Percentiles rank a stretch among this genome's conserved stretches.
phyloP scores from a whole-genome alignment of 116 monocot species.

The Iris pallida region DNA sequence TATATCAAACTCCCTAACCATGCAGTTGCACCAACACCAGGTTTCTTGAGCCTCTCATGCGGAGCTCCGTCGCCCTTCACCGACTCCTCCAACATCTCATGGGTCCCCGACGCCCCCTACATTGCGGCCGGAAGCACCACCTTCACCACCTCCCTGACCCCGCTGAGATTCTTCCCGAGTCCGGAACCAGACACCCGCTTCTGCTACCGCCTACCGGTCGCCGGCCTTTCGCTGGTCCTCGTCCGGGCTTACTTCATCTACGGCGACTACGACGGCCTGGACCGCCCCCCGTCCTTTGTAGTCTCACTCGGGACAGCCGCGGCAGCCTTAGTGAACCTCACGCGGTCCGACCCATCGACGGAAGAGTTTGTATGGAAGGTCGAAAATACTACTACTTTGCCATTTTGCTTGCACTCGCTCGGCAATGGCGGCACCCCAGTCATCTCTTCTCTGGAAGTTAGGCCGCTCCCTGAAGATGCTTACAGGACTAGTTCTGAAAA shows the following conservation, averaged over 20 bases:
- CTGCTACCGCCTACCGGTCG: slow-evolving; percentile 31
- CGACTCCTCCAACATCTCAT: slow-evolving; percentile 32
- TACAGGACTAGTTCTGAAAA: slow-evolving; percentile 13
- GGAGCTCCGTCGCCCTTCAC: slow-evolving; percentile 26
- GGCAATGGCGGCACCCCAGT: slow-evolving; percentile 29
- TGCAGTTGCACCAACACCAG: background rate
- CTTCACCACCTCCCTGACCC: background rate
- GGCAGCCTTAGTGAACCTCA: slow-evolving; percentile 29
- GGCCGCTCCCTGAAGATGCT: slow-evolving; percentile 36
- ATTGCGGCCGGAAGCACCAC: slow-evolving; percentile 24
- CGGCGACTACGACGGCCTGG: slow-evolving; percentile 32
- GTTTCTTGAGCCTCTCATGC: slow-evolving; percentile 47
- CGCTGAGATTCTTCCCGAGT: slow-evolving; percentile 36
- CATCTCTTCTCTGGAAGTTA: slow-evolving; percentile 43
- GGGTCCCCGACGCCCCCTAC: slow-evolving; percentile 37
- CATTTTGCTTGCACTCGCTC: slow-evolving; percentile 32
- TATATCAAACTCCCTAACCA: no score
- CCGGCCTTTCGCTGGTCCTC: slow-evolving; percentile 16
- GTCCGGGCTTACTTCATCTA: slow-evolving; percentile 28
- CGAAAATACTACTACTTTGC: background rate
- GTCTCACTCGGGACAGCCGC: slow-evolving; percentile 36
- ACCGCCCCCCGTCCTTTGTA: slow-evolving; percentile 24
- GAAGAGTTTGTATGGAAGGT: slow-evolving; percentile 44
- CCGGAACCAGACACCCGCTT: background rate
- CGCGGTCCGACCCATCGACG: slow-evolving; percentile 23